Conservation (phyloP, 1,284 basidiomycete species). For the Cryptococcus sp. region DNA sequence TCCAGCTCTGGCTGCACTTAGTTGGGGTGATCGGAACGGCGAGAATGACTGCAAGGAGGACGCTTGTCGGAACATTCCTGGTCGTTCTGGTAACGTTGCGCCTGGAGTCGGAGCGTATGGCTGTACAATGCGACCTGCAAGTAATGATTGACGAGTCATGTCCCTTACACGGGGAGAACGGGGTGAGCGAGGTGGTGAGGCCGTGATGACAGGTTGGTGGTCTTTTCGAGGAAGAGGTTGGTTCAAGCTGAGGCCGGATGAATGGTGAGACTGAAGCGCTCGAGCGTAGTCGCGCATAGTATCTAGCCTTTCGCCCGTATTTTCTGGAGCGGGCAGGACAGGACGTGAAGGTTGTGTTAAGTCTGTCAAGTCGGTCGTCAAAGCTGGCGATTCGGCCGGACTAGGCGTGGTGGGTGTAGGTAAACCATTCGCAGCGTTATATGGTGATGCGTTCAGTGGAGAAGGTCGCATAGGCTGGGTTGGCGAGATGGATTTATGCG, state of each 20-base stretch:
- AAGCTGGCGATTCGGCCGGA: constrained; percentile 14
- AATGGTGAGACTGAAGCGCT: constrained; percentile 10
- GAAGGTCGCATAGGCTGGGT: constrained; percentile 26
- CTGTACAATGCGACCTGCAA: constrained; percentile 45
- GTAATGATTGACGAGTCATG: constrained; percentile 41
- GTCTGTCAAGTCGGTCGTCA: too few relatives aligned
- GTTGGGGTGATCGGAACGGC: constrained; percentile 34
- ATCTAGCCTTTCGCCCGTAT: constrained; percentile 19
- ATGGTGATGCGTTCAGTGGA: constrained; percentile 28
- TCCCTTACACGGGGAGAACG: constrained; percentile 41
- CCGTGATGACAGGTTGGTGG: constrained; percentile 5
- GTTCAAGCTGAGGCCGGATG: background rate
- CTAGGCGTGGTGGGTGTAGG: constrained; percentile 10
- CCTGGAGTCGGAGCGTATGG: constrained; percentile 39
- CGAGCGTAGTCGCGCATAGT: constrained; percentile 35
- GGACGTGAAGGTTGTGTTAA: background rate
- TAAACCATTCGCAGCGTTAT: constrained; percentile 13
- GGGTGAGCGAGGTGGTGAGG: constrained; percentile 29
- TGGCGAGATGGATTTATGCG: background rate
- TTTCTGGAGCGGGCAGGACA: constrained; percentile 4
- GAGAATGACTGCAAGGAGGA: constrained; percentile 42
- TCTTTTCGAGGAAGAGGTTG: too few relatives aligned
- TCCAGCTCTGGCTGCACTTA: constrained; percentile 2
- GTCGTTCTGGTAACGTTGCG: constrained; percentile 8
- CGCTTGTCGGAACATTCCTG: background rate